A percentile compares a stretch with the other conserved stretches of the same genome.
These are phyloP conservation scores for Hylodesmum podocarpum DNA, from an alignment of 306 rosid genomes.

Conservation along the genomic window DNA sequence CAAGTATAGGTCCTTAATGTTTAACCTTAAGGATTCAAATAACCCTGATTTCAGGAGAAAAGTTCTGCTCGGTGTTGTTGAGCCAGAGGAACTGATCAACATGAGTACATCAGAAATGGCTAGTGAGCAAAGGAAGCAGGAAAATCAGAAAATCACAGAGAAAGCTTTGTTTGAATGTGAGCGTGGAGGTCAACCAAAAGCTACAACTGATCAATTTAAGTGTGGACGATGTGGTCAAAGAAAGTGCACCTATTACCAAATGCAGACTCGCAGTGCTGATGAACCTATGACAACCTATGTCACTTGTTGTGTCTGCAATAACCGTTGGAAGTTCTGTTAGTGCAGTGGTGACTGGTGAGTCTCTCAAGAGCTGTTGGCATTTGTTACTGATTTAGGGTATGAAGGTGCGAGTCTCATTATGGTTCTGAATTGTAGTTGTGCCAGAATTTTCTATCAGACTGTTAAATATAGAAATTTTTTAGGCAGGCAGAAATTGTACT, in stretches of 20 bases:
- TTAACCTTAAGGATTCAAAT: constrained; percentile 86
- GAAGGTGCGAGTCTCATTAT: constrained; percentile 37
- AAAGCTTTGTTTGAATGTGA: constrained; percentile 88
- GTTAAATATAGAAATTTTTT: constrained; percentile 35
- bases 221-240: constrained; percentile 93
- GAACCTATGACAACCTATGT: constrained; percentile 99
- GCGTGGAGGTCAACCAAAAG: constrained; percentile 66
- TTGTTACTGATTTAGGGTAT: constrained; percentile 39
- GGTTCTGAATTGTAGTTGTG: constrained; percentile 32
- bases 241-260: constrained; percentile 89
- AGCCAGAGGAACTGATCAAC: constrained; percentile 63
- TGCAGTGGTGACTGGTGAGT: constrained; percentile 25
- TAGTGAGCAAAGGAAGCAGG: constrained; percentile 77
- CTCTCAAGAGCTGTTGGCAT: constrained; percentile 26
- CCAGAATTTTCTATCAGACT: constrained; percentile 33
- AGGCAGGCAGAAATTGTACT: constrained; percentile 23
- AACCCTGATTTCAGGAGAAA: constrained; percentile 96
- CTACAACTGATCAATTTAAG: constrained; percentile 91
- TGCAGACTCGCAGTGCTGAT: constrained; percentile 99
- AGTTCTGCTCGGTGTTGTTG: constrained; percentile 74
- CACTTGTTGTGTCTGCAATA: constrained; percentile 82
- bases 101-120: constrained; percentile 94
- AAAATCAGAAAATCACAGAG: constrained; percentile 62
- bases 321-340: constrained; percentile 99
- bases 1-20: constrained; percentile 84